Conservation (phyloP, 2,329 filamentous ascomycete genomes). For the Ploettnerulaceae sp. region DNA sequence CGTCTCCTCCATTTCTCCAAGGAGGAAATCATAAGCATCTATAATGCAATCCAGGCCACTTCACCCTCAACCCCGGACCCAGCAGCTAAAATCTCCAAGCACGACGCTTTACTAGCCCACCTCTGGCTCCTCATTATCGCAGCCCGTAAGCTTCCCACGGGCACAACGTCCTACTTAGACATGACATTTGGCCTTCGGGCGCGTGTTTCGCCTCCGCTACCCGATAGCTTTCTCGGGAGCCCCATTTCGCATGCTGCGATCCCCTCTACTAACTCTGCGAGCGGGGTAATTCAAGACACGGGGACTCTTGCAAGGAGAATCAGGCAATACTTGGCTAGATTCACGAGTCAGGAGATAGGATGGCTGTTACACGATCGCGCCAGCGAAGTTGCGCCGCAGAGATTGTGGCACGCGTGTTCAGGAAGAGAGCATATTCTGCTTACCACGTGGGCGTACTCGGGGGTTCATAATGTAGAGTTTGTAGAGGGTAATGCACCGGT, state of each 20-base stretch:
- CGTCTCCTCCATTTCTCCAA: constrained; percentile 37
- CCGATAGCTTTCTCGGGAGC: constrained; percentile 41
- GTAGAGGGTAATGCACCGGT: constrained; percentile 22
- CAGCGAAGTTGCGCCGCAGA: constrained; percentile 42
- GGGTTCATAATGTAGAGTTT: constrained; percentile 41
- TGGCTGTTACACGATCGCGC: constrained; percentile 41
- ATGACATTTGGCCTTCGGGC: constrained; percentile 39
- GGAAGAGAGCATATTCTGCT: constrained; percentile 40
- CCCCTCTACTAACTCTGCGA: constrained; percentile 3
- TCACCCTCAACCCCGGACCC: constrained; percentile 5
- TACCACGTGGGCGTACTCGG: constrained; percentile 41
- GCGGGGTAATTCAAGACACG: not conserved
- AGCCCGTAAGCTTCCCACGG: constrained; percentile 32
- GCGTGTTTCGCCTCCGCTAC: constrained; percentile 38
- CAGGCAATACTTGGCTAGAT: constrained; percentile 34
- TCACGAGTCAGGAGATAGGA: constrained; percentile 37
- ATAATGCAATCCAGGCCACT: constrained; percentile 23
- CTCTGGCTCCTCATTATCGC: constrained; percentile 42
- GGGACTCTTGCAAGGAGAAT: constrained; percentile 32
- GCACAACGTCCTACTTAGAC: constrained; percentile 35
- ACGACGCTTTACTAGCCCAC: constrained; percentile 44
- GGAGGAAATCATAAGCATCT: constrained; percentile 36
- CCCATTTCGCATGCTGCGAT: constrained; percentile 40
- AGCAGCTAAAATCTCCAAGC: constrained; percentile 35
- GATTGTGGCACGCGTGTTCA: constrained; percentile 44